phyloP scores from a whole-genome alignment of 2,329 filamentous ascomycete species.

The Diaporthe amygdali region DNA sequence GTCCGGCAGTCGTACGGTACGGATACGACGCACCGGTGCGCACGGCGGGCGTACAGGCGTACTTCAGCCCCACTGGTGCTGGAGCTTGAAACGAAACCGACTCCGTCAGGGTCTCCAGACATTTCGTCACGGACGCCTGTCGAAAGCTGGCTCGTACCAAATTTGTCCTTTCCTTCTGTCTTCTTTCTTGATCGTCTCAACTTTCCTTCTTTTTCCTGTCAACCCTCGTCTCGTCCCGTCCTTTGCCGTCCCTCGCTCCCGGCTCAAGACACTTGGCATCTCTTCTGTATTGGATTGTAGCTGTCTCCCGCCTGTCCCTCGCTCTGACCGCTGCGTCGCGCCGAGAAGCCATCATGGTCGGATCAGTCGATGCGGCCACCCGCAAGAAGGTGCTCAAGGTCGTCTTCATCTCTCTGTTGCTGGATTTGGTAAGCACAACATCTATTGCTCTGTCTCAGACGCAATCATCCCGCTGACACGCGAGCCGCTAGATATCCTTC shows the following conservation, averaged over 20 bases:
- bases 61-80: not conserved
- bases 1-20: not conserved
- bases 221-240: not conserved
- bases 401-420: constrained; percentile 84
- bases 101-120: constrained; percentile 1
- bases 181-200: not conserved
- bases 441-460: not conserved
- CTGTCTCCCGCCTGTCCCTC: not conserved
- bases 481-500: constrained; percentile 78
- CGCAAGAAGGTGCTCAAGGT: constrained; percentile 86
- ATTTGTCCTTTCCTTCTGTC: not conserved
- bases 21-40: not conserved
- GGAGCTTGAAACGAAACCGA: constrained; percentile 6
- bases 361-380: constrained; percentile 53
- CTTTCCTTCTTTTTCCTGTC: not conserved
- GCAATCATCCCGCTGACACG: constrained; percentile 22
- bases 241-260: not conserved
- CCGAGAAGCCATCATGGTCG: constrained; percentile 40
- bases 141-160: not conserved
- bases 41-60: not conserved
- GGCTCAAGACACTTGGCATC: not conserved
- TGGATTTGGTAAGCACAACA: constrained; percentile 75
- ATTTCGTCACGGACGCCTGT: constrained; percentile 6
- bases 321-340: not conserved
- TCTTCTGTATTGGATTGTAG: not conserved